phyloP scores from a whole-genome alignment of 441 rosid genomes.

The Breynia disticha region DNA sequence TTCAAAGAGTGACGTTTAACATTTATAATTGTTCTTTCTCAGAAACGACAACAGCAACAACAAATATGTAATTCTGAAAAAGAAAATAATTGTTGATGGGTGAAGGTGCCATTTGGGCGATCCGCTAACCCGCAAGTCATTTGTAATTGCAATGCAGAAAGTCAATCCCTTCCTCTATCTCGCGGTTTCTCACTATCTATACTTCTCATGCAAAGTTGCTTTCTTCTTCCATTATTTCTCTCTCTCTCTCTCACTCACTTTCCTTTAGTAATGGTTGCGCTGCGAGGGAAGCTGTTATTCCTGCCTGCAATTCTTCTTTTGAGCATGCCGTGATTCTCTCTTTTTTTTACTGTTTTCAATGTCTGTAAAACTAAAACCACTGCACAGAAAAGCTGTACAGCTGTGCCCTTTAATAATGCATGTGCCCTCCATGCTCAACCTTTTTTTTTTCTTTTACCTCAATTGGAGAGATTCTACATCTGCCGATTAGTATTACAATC shows the following conservation, averaged over 20 bases:
- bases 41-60: too few species aligned
- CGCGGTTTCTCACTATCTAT: neutral
- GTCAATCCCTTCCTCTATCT: slow-evolving; percentile 1
- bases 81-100: too few species aligned
- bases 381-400: neutral
- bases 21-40: too few species aligned
- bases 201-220: slow-evolving; percentile 17
- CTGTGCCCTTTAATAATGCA: too few species aligned
- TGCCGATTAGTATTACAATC: too few species aligned
- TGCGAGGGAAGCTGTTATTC: neutral
- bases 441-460: too few species aligned
- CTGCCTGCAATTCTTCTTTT: slow-evolving; percentile 6
- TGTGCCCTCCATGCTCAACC: slow-evolving; percentile 2
- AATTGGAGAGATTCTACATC: slow-evolving; percentile 9
- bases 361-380: slow-evolving; percentile 8
- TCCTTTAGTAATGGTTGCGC: neutral
- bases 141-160: slow-evolving; percentile 5
- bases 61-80: too few species aligned
- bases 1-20: too few species aligned
- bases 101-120: too few species aligned
- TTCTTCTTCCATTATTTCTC: slow-evolving; percentile 30
- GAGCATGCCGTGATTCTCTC: slow-evolving; percentile 4
- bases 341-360: slow-evolving; percentile 16
- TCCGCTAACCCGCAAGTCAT: too few species aligned
- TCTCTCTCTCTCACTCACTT: neutral